Evolutionary conservation across 495 filamentous ascomycete genomes (phyloP).

Genomic region (Aspergillus olivimuriae): DNA sequence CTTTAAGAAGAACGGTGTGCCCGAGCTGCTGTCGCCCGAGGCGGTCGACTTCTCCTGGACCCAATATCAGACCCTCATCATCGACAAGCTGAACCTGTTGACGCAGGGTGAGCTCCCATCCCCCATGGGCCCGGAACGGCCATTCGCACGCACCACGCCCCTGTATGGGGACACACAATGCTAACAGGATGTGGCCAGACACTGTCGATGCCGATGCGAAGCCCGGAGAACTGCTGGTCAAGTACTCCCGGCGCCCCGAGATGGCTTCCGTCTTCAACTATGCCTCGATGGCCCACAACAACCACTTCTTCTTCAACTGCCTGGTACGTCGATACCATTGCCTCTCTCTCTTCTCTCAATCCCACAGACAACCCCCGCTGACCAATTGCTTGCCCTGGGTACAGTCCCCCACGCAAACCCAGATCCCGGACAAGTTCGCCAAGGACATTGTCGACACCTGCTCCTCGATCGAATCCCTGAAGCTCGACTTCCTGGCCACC

Average conservation of each 20-base stretch:
- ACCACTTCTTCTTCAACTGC: conserved; percentile 86
- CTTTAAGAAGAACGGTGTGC: conserved; percentile 54
- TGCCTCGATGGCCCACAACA: conserved; percentile 93
- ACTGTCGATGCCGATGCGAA: conserved; percentile 51
- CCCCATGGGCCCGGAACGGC: no score
- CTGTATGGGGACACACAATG: not conserved
- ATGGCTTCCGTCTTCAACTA: conserved; percentile 84
- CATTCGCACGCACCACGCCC: no score
- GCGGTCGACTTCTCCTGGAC: conserved; percentile 74
- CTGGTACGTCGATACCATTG: conserved; percentile 35
- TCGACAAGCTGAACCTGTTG: conserved; percentile 68
- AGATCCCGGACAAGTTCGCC: conserved; percentile 45
- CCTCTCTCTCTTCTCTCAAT: no score
- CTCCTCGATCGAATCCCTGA: conserved; percentile 73
- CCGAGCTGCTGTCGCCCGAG: conserved; percentile 56
- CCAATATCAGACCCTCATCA: conserved; percentile 66
- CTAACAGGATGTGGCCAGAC: conserved; percentile 22
- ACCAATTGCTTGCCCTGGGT: not conserved
- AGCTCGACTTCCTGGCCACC: conserved; percentile 69
- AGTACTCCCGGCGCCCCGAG: conserved; percentile 69
- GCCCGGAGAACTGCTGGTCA: conserved; percentile 62
- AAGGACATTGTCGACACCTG: conserved; percentile 57
- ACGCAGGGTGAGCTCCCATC: conserved; percentile 62
- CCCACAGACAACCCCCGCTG: no score
- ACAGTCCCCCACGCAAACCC: conserved; percentile 40